Evolutionary conservation across 1,139 yeast genomes (phyloP), one percentile per base, ranked within the genome.

Genomic region (Hansenula sp.): DNA sequence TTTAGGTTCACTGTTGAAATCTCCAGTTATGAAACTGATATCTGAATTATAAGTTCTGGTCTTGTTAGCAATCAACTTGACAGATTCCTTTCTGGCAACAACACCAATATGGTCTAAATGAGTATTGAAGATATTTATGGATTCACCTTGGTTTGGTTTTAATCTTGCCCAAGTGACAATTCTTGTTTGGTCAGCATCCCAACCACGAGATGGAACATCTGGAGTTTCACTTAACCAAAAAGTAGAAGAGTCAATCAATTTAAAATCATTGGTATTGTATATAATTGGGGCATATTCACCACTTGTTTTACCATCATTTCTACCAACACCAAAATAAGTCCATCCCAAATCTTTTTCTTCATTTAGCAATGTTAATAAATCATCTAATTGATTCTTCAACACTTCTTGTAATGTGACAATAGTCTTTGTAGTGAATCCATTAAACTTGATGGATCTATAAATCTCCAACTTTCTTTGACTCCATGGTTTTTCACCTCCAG

Each of bases 91-190:
- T 33, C 82, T 57, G 1, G 83, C 79, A 6, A 46, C 47, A 2
- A 49, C 61, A 1, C 84, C 84, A 33, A 61, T 56, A 47, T 77
- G 81, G 52, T 78, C 84, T 53, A 76, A 68, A 56, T 78, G 84
- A 11, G 84, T 78, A 53, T 75, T 75, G 59, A 73, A 73, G 20
- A 75, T 67, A 45, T 75, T 75, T 41, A 57, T 42, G 3, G 42
- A 40, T 38, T 56, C 53, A 35, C 62, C 61, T 1, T 66, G 56
- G 1, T 43, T 53, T 42, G 62, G 65, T 50, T 57, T 61, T 39
- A 70, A 60, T n/a, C 71, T 67, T 3, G 64, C 73, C 59, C 64
- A 68, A 6, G 77, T 66, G 24, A 65, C 68, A 21, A 76, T 71
- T 38, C 82, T 61, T 11, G 66, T 60, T 44, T 69, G 66, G 29